Conservation (phyloP, 208 protist genomes). For the Crithidia sp. region DNA sequence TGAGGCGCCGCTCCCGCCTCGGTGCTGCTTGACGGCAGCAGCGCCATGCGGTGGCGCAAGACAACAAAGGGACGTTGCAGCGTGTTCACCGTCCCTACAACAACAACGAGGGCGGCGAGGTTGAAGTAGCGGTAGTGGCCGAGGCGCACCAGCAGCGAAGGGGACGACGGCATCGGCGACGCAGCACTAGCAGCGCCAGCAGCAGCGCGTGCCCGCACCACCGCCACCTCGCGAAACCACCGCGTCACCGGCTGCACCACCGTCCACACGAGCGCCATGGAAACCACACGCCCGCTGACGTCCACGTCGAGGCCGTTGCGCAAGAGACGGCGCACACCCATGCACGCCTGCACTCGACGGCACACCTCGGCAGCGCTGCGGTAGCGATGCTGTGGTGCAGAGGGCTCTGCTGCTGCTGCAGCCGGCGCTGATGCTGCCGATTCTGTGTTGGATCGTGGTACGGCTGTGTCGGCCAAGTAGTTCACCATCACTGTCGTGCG, state of each 20-base stretch:
- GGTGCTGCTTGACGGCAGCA: slow-evolving; percentile 23
- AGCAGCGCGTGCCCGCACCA: background rate
- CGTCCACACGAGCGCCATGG: slow-evolving; percentile 27
- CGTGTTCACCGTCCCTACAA: slow-evolving; percentile 26
- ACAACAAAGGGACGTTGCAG: slow-evolving; percentile 51
- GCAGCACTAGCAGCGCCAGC: background rate
- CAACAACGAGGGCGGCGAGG: slow-evolving; percentile 23
- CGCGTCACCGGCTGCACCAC: slow-evolving; percentile 29
- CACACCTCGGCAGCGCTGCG: slow-evolving; percentile 8
- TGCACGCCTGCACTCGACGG: background rate
- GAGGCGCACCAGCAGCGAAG: slow-evolving; percentile 14
- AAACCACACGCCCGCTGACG: slow-evolving; percentile 29
- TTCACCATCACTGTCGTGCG: slow-evolving; percentile 33
- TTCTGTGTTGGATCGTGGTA: background rate
- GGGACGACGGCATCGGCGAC: background rate
- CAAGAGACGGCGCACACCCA: slow-evolving; percentile 29
- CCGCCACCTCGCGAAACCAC: slow-evolving; percentile 24
- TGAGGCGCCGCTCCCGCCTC: background rate
- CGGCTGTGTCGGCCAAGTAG: slow-evolving; percentile 31
- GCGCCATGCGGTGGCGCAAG: slow-evolving; percentile 42
- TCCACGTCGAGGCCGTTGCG: slow-evolving; percentile 48
- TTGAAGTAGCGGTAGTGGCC: slow-evolving; percentile 24
- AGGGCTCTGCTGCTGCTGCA: background rate
- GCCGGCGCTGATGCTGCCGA: background rate
- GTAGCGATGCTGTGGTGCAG: slow-evolving; percentile 14